Evolutionary conservation across 75 land plant species (phyloP), one percentile per base, ranked within the genome.

Genomic region (Picea sitchensis): DNA sequence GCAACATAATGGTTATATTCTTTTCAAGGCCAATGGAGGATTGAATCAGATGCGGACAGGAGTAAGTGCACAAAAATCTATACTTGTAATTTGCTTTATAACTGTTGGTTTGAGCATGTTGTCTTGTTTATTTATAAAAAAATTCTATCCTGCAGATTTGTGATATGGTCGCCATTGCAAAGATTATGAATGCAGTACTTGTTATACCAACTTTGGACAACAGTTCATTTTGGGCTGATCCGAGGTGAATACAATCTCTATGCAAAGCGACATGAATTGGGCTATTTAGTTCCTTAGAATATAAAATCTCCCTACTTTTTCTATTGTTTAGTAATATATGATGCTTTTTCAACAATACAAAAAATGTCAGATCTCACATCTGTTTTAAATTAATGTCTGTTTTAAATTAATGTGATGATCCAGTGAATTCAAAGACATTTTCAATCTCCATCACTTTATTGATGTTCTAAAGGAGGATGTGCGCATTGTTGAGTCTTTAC

Each of bases 341-440:
- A 47, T 47, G 51, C 51, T 47, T 47, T 47, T 47, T 47, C 51
- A 47, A 47, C 51, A 47, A 7, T 47, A 47, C 7, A 8, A 74
- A 23, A 32, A 74, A 20, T 74, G 21, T 20, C 32, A 15, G 23
- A 36, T 76, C 21, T 61, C 64, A 62, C 21, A 21, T n/a, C n/a
- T n/a, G n/a, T n/a, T n/a, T n/a, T n/a, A n/a, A n/a, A n/a, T n/a
- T n/a, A n/a, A n/a, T n/a, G n/a, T 18, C 64, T 1, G n/a, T 62
- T 18, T 44, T 26, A 68, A 47, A 68, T 26, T 79, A 13, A 14
- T 59, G 41, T 69, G 41, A 44, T 47, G 11, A 63, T 76, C 31
- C 84, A 85, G 89, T 54, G 82, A 86, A 54, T 87, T 87, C 34
- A 59, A 47, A 51, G 84, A 85, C 14, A 82, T 87, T 34, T 87